Evolutionary conservation across 345 rosid genomes (phyloP), one percentile per base, ranked within the genome.

Genomic region (Xanthoceras sorbifolium): DNA sequence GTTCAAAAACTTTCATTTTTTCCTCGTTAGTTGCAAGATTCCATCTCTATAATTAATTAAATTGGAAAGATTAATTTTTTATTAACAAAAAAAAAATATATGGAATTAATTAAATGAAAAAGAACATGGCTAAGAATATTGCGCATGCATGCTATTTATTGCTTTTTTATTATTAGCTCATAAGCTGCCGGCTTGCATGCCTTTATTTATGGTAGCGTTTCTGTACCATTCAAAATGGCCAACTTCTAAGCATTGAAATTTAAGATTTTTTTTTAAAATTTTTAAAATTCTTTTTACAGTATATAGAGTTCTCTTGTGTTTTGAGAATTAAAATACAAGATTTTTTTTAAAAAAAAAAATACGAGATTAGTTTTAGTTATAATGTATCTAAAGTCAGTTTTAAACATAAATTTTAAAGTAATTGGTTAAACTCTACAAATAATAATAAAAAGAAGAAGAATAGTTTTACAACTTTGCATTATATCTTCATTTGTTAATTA

Each of bases 1-100:
- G 60, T 75, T 68, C 31, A 72, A 81, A 72, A 48, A 63, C 82
- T 84, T 84, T 72, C 69, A 2, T 61, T 78, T n/a, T 70, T 75
- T 83, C 78, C 86, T 83, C 79, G 80, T 71, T 48, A 78, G 73
- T 80, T 26, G 82, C 31, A 78, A 78, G 74, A 80, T 80, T 75
- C 82, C 79, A 64, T 55, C 20, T 55, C 8, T 68, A n/a, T 68
- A 67, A 34, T 28, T 68, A 67, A 34, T 28, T 68, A 11, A 3
- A 71, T 38, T 36, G 32, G 14, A 65, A 40, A 61, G 11, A 61
- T 29, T 1, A 28, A 22, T 23, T 22, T 20, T 29, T 31, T 75
- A n/a, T n/a, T n/a, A n/a, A n/a, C n/a, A n/a, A n/a, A n/a, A n/a
- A n/a, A n/a, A n/a, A n/a, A n/a, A n/a, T n/a, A n/a, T n/a, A n/a